Evolutionary conservation across 371 early-diverging fungal genomes (phyloP), one percentile per base, ranked within the genome.

Genomic region (Mycotypha africana): DNA sequence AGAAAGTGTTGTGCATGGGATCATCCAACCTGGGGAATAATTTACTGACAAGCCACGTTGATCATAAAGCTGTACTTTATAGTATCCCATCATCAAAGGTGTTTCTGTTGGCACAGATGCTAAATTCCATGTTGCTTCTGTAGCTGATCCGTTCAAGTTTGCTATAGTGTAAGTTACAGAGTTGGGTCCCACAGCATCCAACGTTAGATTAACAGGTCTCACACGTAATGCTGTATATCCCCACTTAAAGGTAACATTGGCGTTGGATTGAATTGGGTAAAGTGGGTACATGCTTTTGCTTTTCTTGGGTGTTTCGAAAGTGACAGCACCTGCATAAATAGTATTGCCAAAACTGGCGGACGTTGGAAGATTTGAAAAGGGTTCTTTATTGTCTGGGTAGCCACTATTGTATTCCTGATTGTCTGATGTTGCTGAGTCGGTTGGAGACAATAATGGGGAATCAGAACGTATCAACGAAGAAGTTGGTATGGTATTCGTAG

Each of bases 181-280:
- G n/a, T 52, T 41, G 8, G 58, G 58, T n/a, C 49, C 48, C 20
- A 48, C 41, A 15, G 55, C 50, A 23, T 38, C 42, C 7, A 59
- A 36, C 10, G 50, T 59, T 9, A 59, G 9, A 21, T 49, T 59
- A 17, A 41, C 32, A 19, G 59, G 59, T 36, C 30, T 39, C 11
- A 59, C 50, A 1, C 21, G 31, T n/a, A 59, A 41, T 9, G 33
- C 36, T 15, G 49, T 31, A 25, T 32, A 49, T 22, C 31, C 21
- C 59, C 59, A 59, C n/a, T 38, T 38, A 25, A 59, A 45, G 10
- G 59, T 59, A 4, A 59, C 46, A 14, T 59, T 59, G n/a, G 22
- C 45, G 10, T 19, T 20, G 9, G 49, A n/a, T 14, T 30, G 12
- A 17, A 49, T 53, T 17, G 49, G 49, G 21, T 49, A 53, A 19